Percentiles rank a stretch among this genome's conserved stretches.
These are phyloP conservation scores for Exophiala lecanii-corni DNA, from an alignment of 2,329 filamentous ascomycete genomes.

Conservation along the genomic window DNA sequence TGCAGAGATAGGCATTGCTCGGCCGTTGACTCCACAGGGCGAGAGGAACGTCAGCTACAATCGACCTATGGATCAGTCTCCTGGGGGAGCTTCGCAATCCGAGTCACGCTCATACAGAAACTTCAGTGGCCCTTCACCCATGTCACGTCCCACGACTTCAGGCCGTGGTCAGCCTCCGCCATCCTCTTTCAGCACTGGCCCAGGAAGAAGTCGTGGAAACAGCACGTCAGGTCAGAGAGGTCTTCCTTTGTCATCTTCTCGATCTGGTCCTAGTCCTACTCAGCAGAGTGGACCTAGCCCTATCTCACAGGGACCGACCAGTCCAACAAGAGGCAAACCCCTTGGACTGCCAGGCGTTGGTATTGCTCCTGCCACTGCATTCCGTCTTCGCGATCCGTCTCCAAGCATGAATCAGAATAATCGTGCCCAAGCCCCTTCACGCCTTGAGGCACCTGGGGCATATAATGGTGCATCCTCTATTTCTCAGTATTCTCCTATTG, in stretches of 20 bases:
- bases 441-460: conserved; percentile 22
- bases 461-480: conserved; percentile 26
- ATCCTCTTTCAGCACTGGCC: conserved; percentile 3
- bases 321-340: conserved; percentile 6
- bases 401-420: conserved; percentile 20
- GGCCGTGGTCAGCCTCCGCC: conserved; percentile 13
- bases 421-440: conserved; percentile 22
- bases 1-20: conserved; percentile 19
- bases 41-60: conserved; percentile 1
- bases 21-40: conserved; percentile 18
- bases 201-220: conserved; percentile 13
- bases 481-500: conserved; percentile 27
- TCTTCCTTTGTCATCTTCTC: conserved; percentile 10
- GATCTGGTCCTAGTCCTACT: conserved; percentile 16
- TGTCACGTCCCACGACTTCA: conserved; percentile 13
- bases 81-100: conserved; percentile 1
- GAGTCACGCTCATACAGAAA: conserved; percentile 18
- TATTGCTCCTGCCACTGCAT: conserved; percentile 4
- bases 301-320: neutral
- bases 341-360: conserved; percentile 1
- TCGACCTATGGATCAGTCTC: conserved; percentile 4
- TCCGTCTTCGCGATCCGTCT: conserved; percentile 22
- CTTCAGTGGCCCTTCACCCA: conserved; percentile 15
- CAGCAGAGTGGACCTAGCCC: conserved; percentile 12
- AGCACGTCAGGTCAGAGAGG: conserved; percentile 14